A percentile compares a stretch with the other conserved stretches of the same genome.
phyloP scores from a whole-genome alignment of 208 protist species.

The Leishmania tarentolae region DNA sequence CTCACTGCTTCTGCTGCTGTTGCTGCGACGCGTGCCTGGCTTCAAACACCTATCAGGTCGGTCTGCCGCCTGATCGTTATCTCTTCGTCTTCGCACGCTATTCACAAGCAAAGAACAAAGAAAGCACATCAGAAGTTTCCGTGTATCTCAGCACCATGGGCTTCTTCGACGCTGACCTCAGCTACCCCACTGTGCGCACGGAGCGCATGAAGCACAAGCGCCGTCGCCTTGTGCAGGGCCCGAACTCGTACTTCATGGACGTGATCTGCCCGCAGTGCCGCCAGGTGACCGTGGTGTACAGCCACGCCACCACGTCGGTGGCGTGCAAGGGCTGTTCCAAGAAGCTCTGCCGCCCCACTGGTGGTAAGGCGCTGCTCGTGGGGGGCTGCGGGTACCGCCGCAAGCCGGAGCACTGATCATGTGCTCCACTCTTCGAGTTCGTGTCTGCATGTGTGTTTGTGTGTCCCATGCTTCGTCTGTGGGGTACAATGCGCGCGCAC shows the following conservation, averaged over 20 bases:
- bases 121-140: neutral
- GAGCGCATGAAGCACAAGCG: conserved; percentile 99
- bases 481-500: neutral
- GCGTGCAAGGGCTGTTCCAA: conserved; percentile 96
- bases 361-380: conserved; percentile 97
- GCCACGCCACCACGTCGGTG: conserved; percentile 97
- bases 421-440: neutral
- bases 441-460: neutral
- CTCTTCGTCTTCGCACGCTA: neutral
- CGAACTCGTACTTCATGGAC: conserved; percentile 99
- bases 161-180: conserved; percentile 97
- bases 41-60: neutral
- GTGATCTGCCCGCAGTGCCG: conserved; percentile 98
- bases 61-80: neutral
- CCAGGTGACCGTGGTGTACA: conserved; percentile 97
- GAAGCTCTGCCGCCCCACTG: conserved; percentile 98
- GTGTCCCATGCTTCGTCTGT: neutral
- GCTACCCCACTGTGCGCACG: conserved; percentile 94
- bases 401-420: conserved; percentile 93
- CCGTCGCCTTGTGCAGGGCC: conserved; percentile 98
- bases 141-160: conserved; percentile 55
- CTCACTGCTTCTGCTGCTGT: neutral
- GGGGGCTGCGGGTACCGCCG: conserved; percentile 95
- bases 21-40: neutral
- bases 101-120: neutral